Conservation (phyloP, 768 basidiomycete genomes). For the Asterophora parasitica region DNA sequence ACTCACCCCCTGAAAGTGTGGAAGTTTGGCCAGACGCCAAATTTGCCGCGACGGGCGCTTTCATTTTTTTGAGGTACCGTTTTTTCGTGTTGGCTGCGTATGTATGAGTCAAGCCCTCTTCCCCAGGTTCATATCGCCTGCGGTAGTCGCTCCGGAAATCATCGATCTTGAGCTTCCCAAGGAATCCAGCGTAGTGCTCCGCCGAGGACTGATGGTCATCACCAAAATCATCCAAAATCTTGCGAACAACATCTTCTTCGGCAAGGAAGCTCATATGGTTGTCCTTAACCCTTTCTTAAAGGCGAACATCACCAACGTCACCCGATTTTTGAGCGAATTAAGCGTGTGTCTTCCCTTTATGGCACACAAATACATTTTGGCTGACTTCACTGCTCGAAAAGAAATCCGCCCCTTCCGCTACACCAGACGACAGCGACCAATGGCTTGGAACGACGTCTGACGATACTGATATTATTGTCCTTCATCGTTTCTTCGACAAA, state of each 20-base stretch:
- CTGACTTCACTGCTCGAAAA: slow-evolving; percentile 12
- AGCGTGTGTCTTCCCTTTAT: slow-evolving; percentile 41
- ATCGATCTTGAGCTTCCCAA: slow-evolving; percentile 79
- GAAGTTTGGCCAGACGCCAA: slow-evolving; percentile 76
- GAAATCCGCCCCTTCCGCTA: slow-evolving; percentile 32
- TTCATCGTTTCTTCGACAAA: slow-evolving; percentile 81
- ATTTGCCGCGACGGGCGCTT: slow-evolving; percentile 80
- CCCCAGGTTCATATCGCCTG: slow-evolving; percentile 85
- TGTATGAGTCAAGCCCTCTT: background rate
- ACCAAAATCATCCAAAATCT: slow-evolving; percentile 92
- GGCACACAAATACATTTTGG: background rate
- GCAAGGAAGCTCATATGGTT: slow-evolving; percentile 85
- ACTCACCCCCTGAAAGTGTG: slow-evolving; percentile 30
- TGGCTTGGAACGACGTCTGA: slow-evolving; percentile 77
- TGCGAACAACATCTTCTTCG: slow-evolving; percentile 92
- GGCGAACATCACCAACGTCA: slow-evolving; percentile 67
- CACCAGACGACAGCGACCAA: slow-evolving; percentile 61
- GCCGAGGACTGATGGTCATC: slow-evolving; percentile 79
- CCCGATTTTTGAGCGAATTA: slow-evolving; percentile 71
- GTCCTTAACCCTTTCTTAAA: slow-evolving; percentile 71
- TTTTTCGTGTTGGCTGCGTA: background rate
- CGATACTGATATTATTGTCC: slow-evolving; percentile 77
- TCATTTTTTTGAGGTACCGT: slow-evolving; percentile 79
- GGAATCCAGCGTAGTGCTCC: slow-evolving; percentile 51
- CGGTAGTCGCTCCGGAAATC: slow-evolving; percentile 79